These are phyloP conservation scores for Eucommia ulmoides DNA, from an alignment of 257 asterid species.

Conservation along the genomic window DNA sequence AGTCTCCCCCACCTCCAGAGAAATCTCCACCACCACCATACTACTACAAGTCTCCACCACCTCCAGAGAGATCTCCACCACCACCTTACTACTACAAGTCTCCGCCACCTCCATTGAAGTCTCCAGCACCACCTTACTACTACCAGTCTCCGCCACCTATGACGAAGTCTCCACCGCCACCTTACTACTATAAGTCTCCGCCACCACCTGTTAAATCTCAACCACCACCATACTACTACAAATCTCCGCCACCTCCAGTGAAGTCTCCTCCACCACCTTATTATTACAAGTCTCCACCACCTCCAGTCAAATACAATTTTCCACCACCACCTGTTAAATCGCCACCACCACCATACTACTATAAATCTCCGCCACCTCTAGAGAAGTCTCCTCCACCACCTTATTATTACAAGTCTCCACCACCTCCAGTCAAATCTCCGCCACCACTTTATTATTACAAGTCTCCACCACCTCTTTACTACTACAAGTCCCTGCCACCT, in stretches of 20 bases:
- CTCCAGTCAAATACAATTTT: conserved; percentile 20
- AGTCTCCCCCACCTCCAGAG: conserved; percentile 26
- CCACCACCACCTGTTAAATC: conserved; percentile 32
- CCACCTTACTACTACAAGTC: conserved; percentile 13
- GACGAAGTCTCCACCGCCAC: conserved; percentile 2
- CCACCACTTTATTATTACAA: not conserved
- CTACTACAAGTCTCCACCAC: conserved; percentile 14
- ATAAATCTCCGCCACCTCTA: conserved; percentile 35
- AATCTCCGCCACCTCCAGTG: conserved; percentile 20
- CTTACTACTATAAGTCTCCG: conserved; percentile 14
- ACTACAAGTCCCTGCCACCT: conserved; percentile 32
- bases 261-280: not conserved
- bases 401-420: conserved; percentile 15
- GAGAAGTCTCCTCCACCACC: conserved; percentile 17
- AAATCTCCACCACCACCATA: conserved; percentile 18
- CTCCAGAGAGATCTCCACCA: too few species aligned
- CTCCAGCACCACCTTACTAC: conserved; percentile 24
- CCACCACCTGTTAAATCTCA: conserved; percentile 27
- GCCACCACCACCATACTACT: conserved; percentile 29
- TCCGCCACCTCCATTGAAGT: conserved; percentile 25
- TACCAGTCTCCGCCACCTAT: conserved; percentile 28
- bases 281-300: conserved; percentile 17
- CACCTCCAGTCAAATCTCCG: conserved; percentile 4
- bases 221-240: conserved; percentile 25
- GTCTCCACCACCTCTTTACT: conserved; percentile 20